Conservation (phyloP, 202 grass and related monocot species). For the Zoysia matrella region DNA sequence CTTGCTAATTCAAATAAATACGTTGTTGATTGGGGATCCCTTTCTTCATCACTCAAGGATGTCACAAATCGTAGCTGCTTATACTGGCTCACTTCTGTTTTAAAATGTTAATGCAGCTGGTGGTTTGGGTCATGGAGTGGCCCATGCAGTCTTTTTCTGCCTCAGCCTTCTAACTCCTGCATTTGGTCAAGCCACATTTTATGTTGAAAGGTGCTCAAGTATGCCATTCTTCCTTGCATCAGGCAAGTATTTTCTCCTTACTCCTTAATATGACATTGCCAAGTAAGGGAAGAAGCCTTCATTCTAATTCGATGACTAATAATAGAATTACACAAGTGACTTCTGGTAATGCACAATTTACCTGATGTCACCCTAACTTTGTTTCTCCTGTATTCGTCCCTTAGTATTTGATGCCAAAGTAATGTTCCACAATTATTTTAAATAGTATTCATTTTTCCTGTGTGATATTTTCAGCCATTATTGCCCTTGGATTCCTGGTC, state of each 20-base stretch:
- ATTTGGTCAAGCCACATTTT: slow-evolving; percentile 92
- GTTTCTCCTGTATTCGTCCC: background rate
- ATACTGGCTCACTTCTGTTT: slow-evolving; percentile 19
- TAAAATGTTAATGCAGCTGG: slow-evolving; percentile 70
- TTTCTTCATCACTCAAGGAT: background rate
- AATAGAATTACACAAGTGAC: background rate
- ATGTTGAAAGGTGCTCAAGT: slow-evolving; percentile 78
- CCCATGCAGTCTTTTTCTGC: slow-evolving; percentile 95
- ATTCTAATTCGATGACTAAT: slow-evolving; percentile 6
- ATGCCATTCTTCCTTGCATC: slow-evolving; percentile 94
- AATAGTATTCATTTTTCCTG: background rate
- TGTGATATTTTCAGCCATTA: slow-evolving; percentile 72
- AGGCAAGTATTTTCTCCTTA: slow-evolving; percentile 37
- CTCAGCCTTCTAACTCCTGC: slow-evolving; percentile 91
- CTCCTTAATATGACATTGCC: slow-evolving; percentile 21
- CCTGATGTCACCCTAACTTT: slow-evolving; percentile 18
- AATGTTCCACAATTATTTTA: background rate
- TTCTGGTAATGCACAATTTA: background rate
- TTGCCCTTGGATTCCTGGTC: slow-evolving; percentile 86
- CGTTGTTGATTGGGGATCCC: background rate
- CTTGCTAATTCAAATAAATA: slow-evolving; percentile 2
- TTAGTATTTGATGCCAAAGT: slow-evolving; percentile 31
- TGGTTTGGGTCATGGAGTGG: slow-evolving; percentile 93
- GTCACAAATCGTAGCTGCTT: too few relatives aligned
- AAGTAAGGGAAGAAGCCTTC: slow-evolving; percentile 33